Base-by-base conservation (phyloP, 2,329 filamentous ascomycete genomes). In the Hirsutella thompsonii region DNA sequence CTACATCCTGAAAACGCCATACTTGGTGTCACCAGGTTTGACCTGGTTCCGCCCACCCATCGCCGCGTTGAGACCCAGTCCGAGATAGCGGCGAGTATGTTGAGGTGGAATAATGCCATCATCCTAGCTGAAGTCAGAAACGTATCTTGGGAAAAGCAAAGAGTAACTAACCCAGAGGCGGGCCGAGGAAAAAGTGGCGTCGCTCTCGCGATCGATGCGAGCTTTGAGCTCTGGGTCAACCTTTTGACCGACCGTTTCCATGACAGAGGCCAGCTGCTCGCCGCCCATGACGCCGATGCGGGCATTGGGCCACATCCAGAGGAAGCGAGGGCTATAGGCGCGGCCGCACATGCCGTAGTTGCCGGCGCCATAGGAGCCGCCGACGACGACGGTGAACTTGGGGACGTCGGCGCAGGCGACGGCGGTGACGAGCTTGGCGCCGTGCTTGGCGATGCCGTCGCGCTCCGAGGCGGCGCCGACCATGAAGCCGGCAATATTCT, bases 261-360 rank as follows among this genome's bases (percentile, higher is more conserved):
- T 96, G 46, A 98, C 92, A 4, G 82, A 76, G 8, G 82, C 81
- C 29, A 98, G 70, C 67, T 96, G 90, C 63, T 95, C 90, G 33
- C 83, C 75, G 18, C 92, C 92, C 92, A 98, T 98, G 52, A 98
- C 89, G 26, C 85, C 86, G 39, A 94, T 87, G 56, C 84, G 83
- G n/a, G 92, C 88, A 52, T 94, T 94, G 33, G 92, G 92, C 92
- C 92, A 98, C 72, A 90, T 93, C 79, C 87, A 95, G 45, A 96
- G 63, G 60, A 96, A 87, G 11, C 88, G 72, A 0, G 90, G 90
- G n/a, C 76, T 78, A 62, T 95, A 98, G 2, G 92, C 90, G 39
- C 92, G 76, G 19, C 92, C 92, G 57, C 87, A 96, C 92, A 98
- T 98, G 53, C 90, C 92, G 58, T 98, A 98, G 62, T 96, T 98